phyloP scores from a whole-genome alignment of 176 grass and related monocot genomes.

The Avena sativa region DNA sequence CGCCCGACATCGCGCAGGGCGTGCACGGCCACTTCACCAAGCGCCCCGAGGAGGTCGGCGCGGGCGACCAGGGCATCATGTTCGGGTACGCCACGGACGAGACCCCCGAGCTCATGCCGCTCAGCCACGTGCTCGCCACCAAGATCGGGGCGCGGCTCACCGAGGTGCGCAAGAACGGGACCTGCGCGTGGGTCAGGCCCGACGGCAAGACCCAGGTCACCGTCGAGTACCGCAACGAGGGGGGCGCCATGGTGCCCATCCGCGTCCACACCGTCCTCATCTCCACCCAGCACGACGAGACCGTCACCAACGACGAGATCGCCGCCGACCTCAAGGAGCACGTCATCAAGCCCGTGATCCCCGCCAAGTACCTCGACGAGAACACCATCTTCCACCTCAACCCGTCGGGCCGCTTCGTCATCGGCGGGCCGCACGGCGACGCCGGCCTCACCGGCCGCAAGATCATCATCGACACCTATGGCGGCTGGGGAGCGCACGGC shows the following conservation, averaged over 20 bases:
- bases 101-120: slow-evolving; percentile 71
- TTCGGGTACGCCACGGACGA: slow-evolving; percentile 71
- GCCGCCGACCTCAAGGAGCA: slow-evolving; percentile 80
- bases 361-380: slow-evolving; percentile 64
- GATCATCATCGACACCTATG: slow-evolving; percentile 75
- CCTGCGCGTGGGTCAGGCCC: slow-evolving; percentile 62
- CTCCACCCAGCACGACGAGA: slow-evolving; percentile 82
- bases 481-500: slow-evolving; percentile 62
- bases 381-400: slow-evolving; percentile 76
- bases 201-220: slow-evolving; percentile 81
- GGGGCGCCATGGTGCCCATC: slow-evolving; percentile 69
- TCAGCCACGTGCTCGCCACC: slow-evolving; percentile 70
- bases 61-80: slow-evolving; percentile 78
- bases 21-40: slow-evolving; percentile 73
- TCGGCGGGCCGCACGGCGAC: slow-evolving; percentile 57
- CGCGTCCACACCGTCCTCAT: slow-evolving; percentile 79
- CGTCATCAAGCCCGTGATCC: slow-evolving; percentile 71
- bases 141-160: slow-evolving; percentile 66
- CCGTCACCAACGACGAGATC: slow-evolving; percentile 73
- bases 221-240: slow-evolving; percentile 68
- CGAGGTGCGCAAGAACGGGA: slow-evolving; percentile 73
- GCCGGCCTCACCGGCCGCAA: slow-evolving; percentile 60
- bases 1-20: slow-evolving; percentile 73
- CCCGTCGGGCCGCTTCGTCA: slow-evolving; percentile 62
- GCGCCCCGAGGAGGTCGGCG: slow-evolving; percentile 67